Evolutionary conservation across 306 rosid genomes (phyloP).

Genomic region (Aeschynomene evenia): DNA sequence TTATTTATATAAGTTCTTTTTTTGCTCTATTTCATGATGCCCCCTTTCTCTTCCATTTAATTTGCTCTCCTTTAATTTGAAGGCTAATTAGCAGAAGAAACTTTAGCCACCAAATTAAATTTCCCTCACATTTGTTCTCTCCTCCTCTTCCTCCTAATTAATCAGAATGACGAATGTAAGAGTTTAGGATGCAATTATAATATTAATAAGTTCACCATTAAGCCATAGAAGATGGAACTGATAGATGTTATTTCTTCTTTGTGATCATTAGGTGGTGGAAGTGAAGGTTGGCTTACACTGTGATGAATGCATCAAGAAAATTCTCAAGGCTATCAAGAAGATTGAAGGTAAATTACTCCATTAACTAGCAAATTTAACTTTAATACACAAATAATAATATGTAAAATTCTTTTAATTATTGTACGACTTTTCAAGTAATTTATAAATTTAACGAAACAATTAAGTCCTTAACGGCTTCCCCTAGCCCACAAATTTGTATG

Average conservation of each 20-base stretch:
- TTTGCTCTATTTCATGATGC: background rate
- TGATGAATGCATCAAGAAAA: conserved; percentile 84
- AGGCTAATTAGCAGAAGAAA: background rate
- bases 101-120: background rate
- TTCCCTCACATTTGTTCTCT: background rate
- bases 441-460: too few relatives aligned
- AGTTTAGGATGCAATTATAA: too few relatives aligned
- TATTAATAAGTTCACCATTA: too few relatives aligned
- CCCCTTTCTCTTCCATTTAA: background rate
- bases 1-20: conserved; percentile 15
- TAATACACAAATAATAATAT: too few relatives aligned
- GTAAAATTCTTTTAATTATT: too few relatives aligned
- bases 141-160: background rate
- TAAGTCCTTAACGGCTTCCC: too few relatives aligned
- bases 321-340: conserved; percentile 83
- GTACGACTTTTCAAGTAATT: too few relatives aligned
- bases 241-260: conserved; percentile 1
- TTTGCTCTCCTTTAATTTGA: background rate
- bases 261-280: conserved; percentile 70
- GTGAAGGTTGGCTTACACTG: conserved; percentile 86
- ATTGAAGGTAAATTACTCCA: conserved; percentile 78
- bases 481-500: too few relatives aligned
- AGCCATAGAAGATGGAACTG: conserved; percentile 9
- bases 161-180: conserved; percentile 56
- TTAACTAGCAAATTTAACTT: too few relatives aligned